A percentile compares a stretch with the other conserved stretches of the same genome.
phyloP scores from a whole-genome alignment of 805 yeast species.

The Saccharomycopsis fermentans region DNA sequence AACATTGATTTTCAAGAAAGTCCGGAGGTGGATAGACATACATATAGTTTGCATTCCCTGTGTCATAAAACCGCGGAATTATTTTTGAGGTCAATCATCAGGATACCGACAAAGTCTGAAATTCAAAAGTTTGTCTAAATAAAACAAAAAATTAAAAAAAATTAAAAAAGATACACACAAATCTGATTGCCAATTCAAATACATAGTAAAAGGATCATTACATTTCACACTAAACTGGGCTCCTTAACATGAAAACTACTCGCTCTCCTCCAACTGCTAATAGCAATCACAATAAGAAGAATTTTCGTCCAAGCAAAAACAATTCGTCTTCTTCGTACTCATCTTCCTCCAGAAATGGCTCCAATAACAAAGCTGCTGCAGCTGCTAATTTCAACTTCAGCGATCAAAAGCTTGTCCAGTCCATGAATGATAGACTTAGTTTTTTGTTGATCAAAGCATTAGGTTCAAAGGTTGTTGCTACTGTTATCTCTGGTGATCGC shows the following conservation, averaged over 20 bases:
- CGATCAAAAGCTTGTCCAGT: constrained; percentile 16
- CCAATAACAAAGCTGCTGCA: background rate
- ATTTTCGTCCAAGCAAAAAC: background rate
- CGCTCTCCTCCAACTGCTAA: background rate
- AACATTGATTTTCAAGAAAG: too few relatives aligned
- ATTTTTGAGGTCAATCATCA: too few relatives aligned
- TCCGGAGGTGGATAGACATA: too few relatives aligned
- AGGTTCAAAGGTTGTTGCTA: constrained; percentile 47
- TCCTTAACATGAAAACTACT: background rate
- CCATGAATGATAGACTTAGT: constrained; percentile 46
- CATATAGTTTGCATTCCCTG: too few relatives aligned
- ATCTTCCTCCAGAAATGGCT: background rate
- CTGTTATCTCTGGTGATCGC: constrained; percentile 51
- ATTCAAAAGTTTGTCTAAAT: background rate
- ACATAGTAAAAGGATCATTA: background rate
- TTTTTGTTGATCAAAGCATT: constrained; percentile 48
- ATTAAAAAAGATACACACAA: background rate
- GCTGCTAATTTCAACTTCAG: constrained; percentile 5
- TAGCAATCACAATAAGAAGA: background rate
- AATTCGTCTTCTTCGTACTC: background rate
- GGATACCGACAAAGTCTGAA: too few relatives aligned
- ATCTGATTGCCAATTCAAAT: background rate
- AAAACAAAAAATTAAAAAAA: too few relatives aligned
- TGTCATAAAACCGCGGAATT: too few relatives aligned
- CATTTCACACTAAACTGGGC: too few relatives aligned